These are phyloP conservation scores for Syncephalastrum racemosum DNA, from an alignment of 371 early-diverging fungal species.

Conservation along the genomic window DNA sequence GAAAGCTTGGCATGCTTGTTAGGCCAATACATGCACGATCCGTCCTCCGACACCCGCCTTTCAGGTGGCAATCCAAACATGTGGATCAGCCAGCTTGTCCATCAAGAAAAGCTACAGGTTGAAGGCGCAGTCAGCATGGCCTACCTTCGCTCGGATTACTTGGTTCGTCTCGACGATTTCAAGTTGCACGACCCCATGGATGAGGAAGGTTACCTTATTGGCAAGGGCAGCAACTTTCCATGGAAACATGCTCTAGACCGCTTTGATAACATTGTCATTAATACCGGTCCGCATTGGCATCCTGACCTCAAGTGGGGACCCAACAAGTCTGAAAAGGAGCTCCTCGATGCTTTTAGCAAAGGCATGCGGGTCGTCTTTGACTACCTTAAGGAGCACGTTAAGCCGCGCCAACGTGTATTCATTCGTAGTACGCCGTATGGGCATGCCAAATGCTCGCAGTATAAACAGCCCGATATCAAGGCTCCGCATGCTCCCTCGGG, in stretches of 20 bases:
- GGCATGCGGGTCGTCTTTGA: conserved; percentile 30
- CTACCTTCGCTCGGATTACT: conserved; percentile 45
- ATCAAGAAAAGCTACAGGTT: conserved; percentile 15
- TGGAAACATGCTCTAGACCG: conserved; percentile 45
- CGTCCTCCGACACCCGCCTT: conserved; percentile 14
- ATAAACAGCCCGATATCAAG: conserved; percentile 25
- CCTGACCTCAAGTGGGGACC: conserved; percentile 37
- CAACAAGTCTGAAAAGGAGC: conserved; percentile 29
- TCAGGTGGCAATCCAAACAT: conserved; percentile 36
- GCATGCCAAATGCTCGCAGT: conserved; percentile 41
- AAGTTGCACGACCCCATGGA: conserved; percentile 41
- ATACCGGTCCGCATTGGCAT: conserved; percentile 53
- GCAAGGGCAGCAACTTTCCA: conserved; percentile 45
- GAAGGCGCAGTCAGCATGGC: conserved; percentile 32
- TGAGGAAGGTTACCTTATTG: conserved; percentile 31
- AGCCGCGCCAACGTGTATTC: conserved; percentile 39
- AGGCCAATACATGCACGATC: conserved; percentile 23
- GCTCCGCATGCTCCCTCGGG: conserved; percentile 34
- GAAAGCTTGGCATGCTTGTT: conserved; percentile 43
- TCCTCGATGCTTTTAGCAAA: conserved; percentile 34
- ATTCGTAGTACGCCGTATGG: conserved; percentile 50
- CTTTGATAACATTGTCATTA: conserved; percentile 43
- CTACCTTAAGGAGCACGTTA: conserved; percentile 25
- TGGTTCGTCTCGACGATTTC: conserved; percentile 42
- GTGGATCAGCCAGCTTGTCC: conserved; percentile 22